Percentiles rank a stretch among this genome's conserved stretches.
phyloP scores from a whole-genome alignment of 345 rosid genomes.

The Gossypioides kirkii region DNA sequence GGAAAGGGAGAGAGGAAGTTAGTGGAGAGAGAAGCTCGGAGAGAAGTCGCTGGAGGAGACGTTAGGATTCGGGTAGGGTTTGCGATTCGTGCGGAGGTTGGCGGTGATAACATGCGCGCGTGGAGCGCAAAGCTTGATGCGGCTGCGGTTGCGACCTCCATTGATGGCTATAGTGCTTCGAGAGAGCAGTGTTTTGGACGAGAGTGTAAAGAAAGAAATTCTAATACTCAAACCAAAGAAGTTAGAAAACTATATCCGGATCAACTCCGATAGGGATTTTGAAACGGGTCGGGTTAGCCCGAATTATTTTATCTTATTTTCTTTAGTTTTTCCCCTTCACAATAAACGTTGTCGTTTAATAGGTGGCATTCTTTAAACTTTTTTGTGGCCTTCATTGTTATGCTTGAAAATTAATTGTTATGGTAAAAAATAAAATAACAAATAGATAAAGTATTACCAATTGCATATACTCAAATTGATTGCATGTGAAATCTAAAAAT shows the following conservation, averaged over 20 bases:
- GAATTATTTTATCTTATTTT: background rate
- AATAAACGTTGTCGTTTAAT: background rate
- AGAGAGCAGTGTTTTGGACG: background rate
- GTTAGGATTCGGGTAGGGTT: constrained; percentile 23
- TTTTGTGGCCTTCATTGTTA: no score
- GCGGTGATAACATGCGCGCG: constrained; percentile 32
- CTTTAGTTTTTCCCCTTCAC: background rate
- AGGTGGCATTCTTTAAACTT: background rate
- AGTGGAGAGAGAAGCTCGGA: constrained; percentile 45
- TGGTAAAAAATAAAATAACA: no score
- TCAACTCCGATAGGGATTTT: background rate
- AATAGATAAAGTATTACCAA: no score
- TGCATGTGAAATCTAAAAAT: no score
- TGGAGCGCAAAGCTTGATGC: constrained; percentile 41
- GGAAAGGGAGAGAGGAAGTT: constrained; percentile 37
- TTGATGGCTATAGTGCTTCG: constrained; percentile 12
- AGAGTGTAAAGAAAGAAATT: background rate
- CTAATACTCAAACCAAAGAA: background rate
- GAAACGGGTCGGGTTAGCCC: background rate
- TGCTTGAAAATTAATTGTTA: no score
- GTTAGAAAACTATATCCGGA: background rate
- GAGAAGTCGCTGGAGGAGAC: constrained; percentile 23
- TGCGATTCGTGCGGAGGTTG: constrained; percentile 22
- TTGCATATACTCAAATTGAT: no score
- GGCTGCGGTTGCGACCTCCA: constrained; percentile 50